Evolutionary conservation across 768 basidiomycete genomes (phyloP), one percentile per base, ranked within the genome.

Genomic region (Symmetrospora coprosmae): DNA sequence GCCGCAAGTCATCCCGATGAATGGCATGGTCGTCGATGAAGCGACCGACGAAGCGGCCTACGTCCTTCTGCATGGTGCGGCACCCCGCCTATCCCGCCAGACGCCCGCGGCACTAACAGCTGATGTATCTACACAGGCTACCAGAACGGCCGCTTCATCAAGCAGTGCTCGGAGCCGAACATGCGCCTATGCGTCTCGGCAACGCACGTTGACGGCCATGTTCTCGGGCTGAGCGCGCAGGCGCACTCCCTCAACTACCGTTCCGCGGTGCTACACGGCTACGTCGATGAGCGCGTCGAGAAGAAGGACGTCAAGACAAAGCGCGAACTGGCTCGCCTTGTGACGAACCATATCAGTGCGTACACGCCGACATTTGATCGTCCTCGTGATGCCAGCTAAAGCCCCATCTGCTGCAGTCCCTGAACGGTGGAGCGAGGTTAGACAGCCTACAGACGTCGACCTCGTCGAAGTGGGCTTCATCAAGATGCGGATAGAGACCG

Each of bases 391-490:
- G 13, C 38, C 19, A 39, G 38, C 38, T 39, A 19, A 39, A 39
- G 19, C 19, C 19, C 14, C 28, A 30, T 7, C 27, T 50, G 33
- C 19, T 35, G 30, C 23, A 50, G 49, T 50, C 4, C 49, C 49
- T 50, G 49, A 35, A 11, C 27, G 49, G 8, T 50, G 49, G 49
- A 31, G 38, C 17, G 49, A 50, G 31, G 49, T 50, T n/a, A 30
- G 49, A 23, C 27, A 50, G 30, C 49, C 49, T 4, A 50, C 25
- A 13, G 49, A 50, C 21, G 9, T 7, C 4, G 49, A 50, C 17
- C 33, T 21, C n/a, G 33, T 34, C 28, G 49, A 50, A 34, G 49
- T 50, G n/a, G 49, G 49, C 19, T 50, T 50, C 30, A 50, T 50
- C 13, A 50, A 50, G 25, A 50, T 50, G 49, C 49, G 49, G 4